Evolutionary conservation across 75 land plant genomes (phyloP).

Genomic region (Selaginella tamariscina): DNA sequence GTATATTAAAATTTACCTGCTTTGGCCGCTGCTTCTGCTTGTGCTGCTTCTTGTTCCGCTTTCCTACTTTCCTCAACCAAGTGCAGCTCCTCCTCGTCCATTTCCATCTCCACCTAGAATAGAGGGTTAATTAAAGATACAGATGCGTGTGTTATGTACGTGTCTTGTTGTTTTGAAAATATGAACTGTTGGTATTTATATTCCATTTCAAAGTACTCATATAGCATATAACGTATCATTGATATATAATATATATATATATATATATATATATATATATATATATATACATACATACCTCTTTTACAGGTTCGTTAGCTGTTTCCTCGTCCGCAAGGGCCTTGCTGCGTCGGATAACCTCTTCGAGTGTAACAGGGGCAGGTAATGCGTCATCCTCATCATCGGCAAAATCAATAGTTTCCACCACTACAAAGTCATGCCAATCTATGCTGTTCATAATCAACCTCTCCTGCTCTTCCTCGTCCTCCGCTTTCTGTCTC

Average conservation of each 20-base stretch:
- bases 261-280: too few relatives aligned
- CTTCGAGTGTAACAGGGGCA: conserved; percentile 85
- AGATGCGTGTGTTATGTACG: too few relatives aligned
- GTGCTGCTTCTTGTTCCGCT: conserved; percentile 33
- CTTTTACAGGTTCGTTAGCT: conserved; percentile 43
- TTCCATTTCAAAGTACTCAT: too few relatives aligned
- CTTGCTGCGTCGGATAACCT: conserved; percentile 86
- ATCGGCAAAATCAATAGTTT: conserved; percentile 90
- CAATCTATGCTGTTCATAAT: conserved; percentile 96
- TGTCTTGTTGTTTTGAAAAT: too few relatives aligned
- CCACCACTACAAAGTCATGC: conserved; percentile 99
- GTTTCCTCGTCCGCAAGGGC: conserved; percentile 47
- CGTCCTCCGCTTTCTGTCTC: conserved; percentile 94
- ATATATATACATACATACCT: too few relatives aligned
- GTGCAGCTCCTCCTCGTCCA: conserved; percentile 96
- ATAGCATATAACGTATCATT: too few relatives aligned
- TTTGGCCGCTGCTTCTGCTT: conserved; percentile 19
- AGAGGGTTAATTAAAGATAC: too few relatives aligned
- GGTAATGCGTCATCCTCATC: conserved; percentile 96
- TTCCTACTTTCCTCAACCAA: conserved; percentile 89
- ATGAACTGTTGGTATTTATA: too few relatives aligned
- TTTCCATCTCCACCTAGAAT: conserved; percentile 97
- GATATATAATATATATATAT: too few relatives aligned
- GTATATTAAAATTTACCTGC: too few relatives aligned
- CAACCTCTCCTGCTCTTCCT: conserved; percentile 86